Base-by-base conservation (phyloP, 352 stramenopile genomes). In the Phytopythium delawarense region DNA sequence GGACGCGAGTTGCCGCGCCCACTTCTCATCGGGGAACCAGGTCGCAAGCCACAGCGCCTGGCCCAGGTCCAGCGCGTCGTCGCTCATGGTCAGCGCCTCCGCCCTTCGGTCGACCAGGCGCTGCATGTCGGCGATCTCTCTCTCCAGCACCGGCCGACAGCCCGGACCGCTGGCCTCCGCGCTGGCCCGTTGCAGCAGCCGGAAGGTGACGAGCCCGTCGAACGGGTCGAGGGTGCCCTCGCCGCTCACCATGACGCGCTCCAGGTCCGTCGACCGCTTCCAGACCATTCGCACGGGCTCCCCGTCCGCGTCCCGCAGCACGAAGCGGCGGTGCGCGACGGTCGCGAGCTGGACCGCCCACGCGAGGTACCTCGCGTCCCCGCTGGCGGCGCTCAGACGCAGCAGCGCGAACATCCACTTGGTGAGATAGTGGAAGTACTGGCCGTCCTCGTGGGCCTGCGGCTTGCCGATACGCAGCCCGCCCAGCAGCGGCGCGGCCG, bases 391-490 rank as follows among this genome's bases (percentile, higher is more conserved):
- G 23, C 56, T 53, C 70, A 74, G 74, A 23, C 66, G 66, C 11
- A 63, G 66, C 32, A 77, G 57, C 30, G 70, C 70, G 37, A 77
- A 77, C 66, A 77, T 77, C 70, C 70, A 77, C 51, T 77, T 77
- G 57, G 66, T 77, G 32, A 77, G 49, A 46, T 77, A 77, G 63
- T 77, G 70, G 34, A 70, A 74, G 51, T 77, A 77, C 66, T 77
- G 70, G 12, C 70, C 70, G 58, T 77, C 70, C 25, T 77, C 70
- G 11, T 63, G 25, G 8, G 63, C 59, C 34, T 71, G 61, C 12
- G 67, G 62, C 51, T 77, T 77, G 57, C 70, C 70, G 48, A 77
- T 77, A 46, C 70, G 66, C 13, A 77, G 64, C 4, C 70, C 70
- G 16, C 70, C 70, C 3, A 39, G 56, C 28, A 59, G 68, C 12